Base-by-base conservation (phyloP, 306 rosid species). In the Parietaria judaica region DNA sequence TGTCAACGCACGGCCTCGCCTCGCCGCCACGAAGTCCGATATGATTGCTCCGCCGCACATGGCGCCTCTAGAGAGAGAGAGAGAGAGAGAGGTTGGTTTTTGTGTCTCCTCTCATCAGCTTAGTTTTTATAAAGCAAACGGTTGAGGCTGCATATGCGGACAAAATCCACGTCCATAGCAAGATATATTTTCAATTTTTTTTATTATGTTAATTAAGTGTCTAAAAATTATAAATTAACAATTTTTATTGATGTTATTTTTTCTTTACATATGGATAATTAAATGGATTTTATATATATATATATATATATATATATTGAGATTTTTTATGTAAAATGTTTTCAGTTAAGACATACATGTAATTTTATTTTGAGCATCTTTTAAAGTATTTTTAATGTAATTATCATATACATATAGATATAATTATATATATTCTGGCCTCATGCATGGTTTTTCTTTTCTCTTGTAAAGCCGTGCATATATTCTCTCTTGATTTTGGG, bases 41-140 rank as follows among this genome's bases (percentile, higher is more conserved):
- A 88, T 88, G 58, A 92, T 88, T 51, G 98, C 95, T 43, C 96
- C 98, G 4, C 98, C 98, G 60, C 98, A 92, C 98, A 92, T 91
- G 54, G 41, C 56, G 63, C 13, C 15, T 13, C 7, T 23, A 7
- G 4, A 52, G 5, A 65, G 64, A 45, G 54, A 11, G 31, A 54
- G 14, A 58, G 58, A 17, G 4, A 6, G 34, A 12, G 60, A 34
- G 54, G 35, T 49, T 41, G 6, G 53, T 49, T 49, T 9, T 46
- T 46, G 50, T 1, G 1, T 49, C 14, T 49, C 13, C 11, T 47
- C 13, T 14, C n/a, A 34, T 3, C 48, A 34, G 55, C 49, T 45
- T 12, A 48, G 0, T 11, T 64, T 69, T 75, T 83, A 79, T 74
- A 64, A 71, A 71, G 51, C 4, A 39, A 57, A 48, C 62, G 54